Evolutionary conservation across 345 rosid genomes (phyloP), one percentile per base, ranked within the genome.

Genomic region (Lumnitzera racemosa): DNA sequence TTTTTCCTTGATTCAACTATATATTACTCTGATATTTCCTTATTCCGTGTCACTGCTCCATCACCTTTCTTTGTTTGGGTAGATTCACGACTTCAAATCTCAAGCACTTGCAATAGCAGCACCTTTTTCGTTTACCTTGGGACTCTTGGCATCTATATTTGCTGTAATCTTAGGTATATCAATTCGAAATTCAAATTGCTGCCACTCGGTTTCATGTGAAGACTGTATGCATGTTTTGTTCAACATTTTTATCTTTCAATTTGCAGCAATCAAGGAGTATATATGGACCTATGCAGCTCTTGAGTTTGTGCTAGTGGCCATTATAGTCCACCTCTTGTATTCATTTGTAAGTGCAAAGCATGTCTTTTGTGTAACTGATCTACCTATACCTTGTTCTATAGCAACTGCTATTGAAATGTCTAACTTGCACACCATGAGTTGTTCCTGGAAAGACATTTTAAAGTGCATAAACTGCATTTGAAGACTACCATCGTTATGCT

Each of bases 281-380:
- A 80, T 85, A 76, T 92, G 98, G 97, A 85, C 96, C 12, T 89
- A 81, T 36, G 97, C 96, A 43, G 95, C 97, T 60, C 83, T 89
- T 9, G 96, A 92, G 72, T 92, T 92, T 66, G 94, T 85, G 52
- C 80, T 85, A 24, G 83, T 92, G 55, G 94, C 91, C 43, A 56
- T 89, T 58, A 55, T 47, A 46, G 76, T 82, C 61, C 91, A 89
- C 70, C 25, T 89, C 29, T 63, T 87, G 27, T 92, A 85, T 67
- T 57, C 61, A 41, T 5, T 76, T 68, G 98, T 92, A 51, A 85
- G 96, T 74, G 46, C 63, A 15, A 24, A 11, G 7, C 43, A 36
- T 9, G 11, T 36, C 9, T 36, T 36, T 36, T 36, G 1, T 5
- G 7, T 20, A 36, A 36, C 43, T 36, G 43, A 36, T 29, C 46